Evolutionary conservation across 2,329 filamentous ascomycete species (phyloP), one percentile per base, ranked within the genome.

Genomic region (Alternaria brassicae): DNA sequence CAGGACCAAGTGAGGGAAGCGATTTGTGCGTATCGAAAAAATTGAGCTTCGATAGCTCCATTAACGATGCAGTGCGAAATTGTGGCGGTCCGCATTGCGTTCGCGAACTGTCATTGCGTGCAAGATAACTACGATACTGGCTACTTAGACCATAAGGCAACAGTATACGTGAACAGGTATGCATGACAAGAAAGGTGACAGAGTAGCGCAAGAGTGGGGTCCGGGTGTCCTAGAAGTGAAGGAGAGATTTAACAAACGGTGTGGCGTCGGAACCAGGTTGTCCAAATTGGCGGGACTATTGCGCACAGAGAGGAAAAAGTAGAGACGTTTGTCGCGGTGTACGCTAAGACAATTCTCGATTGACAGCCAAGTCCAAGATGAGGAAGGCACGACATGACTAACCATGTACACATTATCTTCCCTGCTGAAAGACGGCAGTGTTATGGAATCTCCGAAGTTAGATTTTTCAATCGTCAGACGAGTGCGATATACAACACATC

Each of bases 181-280:
- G 45, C 54, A 60, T 63, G 45, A 21, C 32, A 9, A n/a, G 8
- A 23, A 15, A 39, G 21, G 19, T 21, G 39, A 56, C 4, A 40
- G 9, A 81, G 82, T 9, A 6, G 7, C 3, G n/a, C 17, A 25
- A 2, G 23, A 28, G 19, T 4, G 15, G 23, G 19, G 27, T 12
- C n/a, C 27, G 15, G 19, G 30, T 21, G 23, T 21, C 3, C 2
- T 12, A 5, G 21, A 25, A n/a, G 37, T 25, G 17, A 39, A 39
- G 15, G 32, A 12, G n/a, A 6, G 4, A 15, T 47, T 1, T 7
- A 28, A 13, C 8, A 25, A 53, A 15, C 15, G 30, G 12, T 41
- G 13, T 3, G 17, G 23, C 17, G 2, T 10, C 44, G 7, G 4
- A 23, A 5, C 10, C 28, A 32, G 13, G 2, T 23, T 2, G 7